Base-by-base conservation (phyloP, 805 yeast species). In the Starmerella gropengiesseri region DNA sequence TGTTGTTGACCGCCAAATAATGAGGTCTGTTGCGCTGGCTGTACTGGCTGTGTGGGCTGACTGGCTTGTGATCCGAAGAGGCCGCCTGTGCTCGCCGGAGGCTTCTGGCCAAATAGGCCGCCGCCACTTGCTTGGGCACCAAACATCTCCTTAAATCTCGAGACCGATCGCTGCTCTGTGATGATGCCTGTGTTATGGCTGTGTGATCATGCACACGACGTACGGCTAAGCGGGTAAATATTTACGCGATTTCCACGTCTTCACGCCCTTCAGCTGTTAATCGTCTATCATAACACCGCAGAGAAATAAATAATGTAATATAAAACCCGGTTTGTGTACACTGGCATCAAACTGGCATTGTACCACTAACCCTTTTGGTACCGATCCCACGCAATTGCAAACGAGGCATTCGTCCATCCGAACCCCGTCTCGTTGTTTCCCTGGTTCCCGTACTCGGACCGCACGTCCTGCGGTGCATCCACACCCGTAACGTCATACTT, bases 391-490 rank as follows among this genome's bases (percentile, higher is more conserved):
- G 33, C 52, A 1, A 49, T 30, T 3, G 40, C 51, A 61, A 74
- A 86, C 53, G 91, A 77, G 5, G 97, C 81, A 64, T 89, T 89
- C 40, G 89, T 95, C 98, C 98, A 89, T 1, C 97, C 98, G 61
- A 89, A 89, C 1, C 98, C 98, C 63, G 91, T 96, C 7, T 81
- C 78, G 0, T 94, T 94, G 31, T 82, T 95, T 8, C 98, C 98
- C 62, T 91, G 97, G 59, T 89, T 89, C 18, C 98, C 98, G 61
- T 89, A 89, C 60, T 89, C 96, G 0, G 96, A 97, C 49, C 80
- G 85, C 19, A 91, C 96, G 49, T 78, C 73, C 59, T 89, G 96
- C 1, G 96, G 94, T 53, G 79, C 86, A 2, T 78, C 75, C 2
- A 78, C 78, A 44, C 78, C 71, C 1, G 89, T 80, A 11, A 93